phyloP scores from a whole-genome alignment of 768 basidiomycete species.

The Vararia minispora region DNA sequence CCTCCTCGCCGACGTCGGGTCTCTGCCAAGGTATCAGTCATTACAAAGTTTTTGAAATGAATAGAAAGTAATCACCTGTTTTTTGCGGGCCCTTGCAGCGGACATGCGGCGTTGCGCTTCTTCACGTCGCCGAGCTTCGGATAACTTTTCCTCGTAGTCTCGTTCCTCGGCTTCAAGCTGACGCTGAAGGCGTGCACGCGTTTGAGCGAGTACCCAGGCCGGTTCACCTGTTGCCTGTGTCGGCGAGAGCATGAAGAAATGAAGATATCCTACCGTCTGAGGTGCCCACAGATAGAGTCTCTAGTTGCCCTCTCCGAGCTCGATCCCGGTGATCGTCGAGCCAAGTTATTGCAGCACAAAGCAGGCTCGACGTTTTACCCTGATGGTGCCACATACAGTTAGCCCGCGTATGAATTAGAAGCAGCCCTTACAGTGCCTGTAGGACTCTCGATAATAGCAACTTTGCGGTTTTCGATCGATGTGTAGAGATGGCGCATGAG shows the following conservation, averaged over 20 bases:
- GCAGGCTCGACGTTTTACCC: conserved; percentile 81
- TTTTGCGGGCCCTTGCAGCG: conserved; percentile 48
- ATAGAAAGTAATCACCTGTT: conserved; percentile 31
- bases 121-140: conserved; percentile 52
- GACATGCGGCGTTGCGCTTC: conserved; percentile 40
- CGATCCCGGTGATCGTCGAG: conserved; percentile 58
- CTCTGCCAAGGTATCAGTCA: conserved; percentile 2
- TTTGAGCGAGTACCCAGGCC: conserved; percentile 71
- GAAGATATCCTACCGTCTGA: conserved; percentile 11
- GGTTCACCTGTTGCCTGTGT: conserved; percentile 33
- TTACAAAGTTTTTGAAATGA: not conserved
- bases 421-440: conserved; percentile 63
- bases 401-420: not conserved
- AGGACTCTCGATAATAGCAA: conserved; percentile 82
- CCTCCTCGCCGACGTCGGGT: conserved; percentile 15
- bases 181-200: conserved; percentile 47
- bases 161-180: conserved; percentile 59
- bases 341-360: conserved; percentile 72
- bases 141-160: conserved; percentile 52
- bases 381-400: conserved; percentile 17
- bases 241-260: not conserved
- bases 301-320: conserved; percentile 54
- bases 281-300: conserved; percentile 22
- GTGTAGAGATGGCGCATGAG: conserved; percentile 84
- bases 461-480: conserved; percentile 60